Evolutionary conservation across 108 stramenopile genomes (phyloP).

Genomic region (Skeletonema potamos): DNA sequence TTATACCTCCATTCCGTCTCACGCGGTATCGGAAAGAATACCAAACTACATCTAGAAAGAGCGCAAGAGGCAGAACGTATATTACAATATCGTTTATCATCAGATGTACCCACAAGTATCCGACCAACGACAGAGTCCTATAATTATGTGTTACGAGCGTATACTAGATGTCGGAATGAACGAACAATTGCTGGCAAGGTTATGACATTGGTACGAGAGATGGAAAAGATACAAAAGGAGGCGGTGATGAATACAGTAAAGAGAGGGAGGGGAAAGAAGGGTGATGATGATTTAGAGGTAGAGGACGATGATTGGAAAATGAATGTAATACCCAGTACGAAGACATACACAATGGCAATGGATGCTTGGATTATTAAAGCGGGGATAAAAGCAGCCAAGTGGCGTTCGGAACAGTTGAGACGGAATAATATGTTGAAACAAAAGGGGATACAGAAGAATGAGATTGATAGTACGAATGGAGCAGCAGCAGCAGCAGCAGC

Average conservation of each 20-base stretch:
- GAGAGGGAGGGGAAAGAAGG: slow-evolving; percentile 48
- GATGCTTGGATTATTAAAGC: slow-evolving; percentile 58
- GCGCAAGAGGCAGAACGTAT: slow-evolving; percentile 56
- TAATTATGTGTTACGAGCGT: slow-evolving; percentile 78
- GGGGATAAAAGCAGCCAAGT: slow-evolving; percentile 48
- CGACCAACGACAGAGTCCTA: slow-evolving; percentile 71
- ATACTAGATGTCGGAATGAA: slow-evolving; percentile 65
- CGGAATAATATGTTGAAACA: slow-evolving; percentile 1
- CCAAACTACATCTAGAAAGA: slow-evolving; percentile 22
- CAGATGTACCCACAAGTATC: slow-evolving; percentile 33
- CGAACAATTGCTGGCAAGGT: slow-evolving; percentile 39
- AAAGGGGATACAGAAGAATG: slow-evolving; percentile 6
- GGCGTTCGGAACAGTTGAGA: slow-evolving; percentile 16
- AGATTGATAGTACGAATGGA: not conserved
- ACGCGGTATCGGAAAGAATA: slow-evolving; percentile 54
- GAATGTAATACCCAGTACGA: slow-evolving; percentile 53
- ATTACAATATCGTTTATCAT: slow-evolving; percentile 34
- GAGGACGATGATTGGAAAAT: slow-evolving; percentile 38
- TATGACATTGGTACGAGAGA: slow-evolving; percentile 49
- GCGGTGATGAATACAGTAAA: slow-evolving; percentile 19
- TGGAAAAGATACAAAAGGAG: slow-evolving; percentile 63
- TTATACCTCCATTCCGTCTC: slow-evolving; percentile 69
- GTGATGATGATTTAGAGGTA: no score
- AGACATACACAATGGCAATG: slow-evolving; percentile 76
- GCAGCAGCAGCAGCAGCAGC: not conserved